Evolutionary conservation across 192 early-diverging fungal genomes (phyloP), one percentile per base, ranked within the genome.

Genomic region (Dissophora globulifera): DNA sequence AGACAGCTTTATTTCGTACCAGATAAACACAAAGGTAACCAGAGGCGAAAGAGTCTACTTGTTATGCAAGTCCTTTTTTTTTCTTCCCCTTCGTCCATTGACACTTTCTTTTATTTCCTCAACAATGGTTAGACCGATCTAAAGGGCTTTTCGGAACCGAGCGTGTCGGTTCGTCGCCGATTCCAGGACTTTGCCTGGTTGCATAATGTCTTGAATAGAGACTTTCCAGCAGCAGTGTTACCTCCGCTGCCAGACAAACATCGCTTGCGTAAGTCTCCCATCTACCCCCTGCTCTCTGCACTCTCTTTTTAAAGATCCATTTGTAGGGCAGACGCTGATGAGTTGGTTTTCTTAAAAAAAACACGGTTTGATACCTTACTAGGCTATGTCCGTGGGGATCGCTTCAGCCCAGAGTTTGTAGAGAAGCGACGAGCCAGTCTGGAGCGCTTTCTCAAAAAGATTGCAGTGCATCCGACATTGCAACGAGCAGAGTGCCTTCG

Each of bases 161-260:
- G 85, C 43, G 83, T 88, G 25, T 84, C 88, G 29, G 87, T 97
- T 7, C 87, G 96, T 46, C 87, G 96, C 54, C 86, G 97, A 67
- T 99, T 93, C 81, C 94, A 94, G 69, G 96, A 99, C 74, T 99
- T 99, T 88, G 89, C 89, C 10, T 94, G 90, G 91, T 86, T 99
- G 43, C 85, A 96, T 66, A 82, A 85, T 51, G 86, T 88, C 45
- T 83, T 99, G 41, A 61, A 60, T 33, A 83, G 87, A 33, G 92
- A 94, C 78, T 93, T 85, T 78, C 86, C 93, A 8, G 90, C 92
- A 6, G 91, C 91, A 43, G 92, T 96, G 27, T 62, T 96, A 0
- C 95, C 95, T 53, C 94, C 95, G 9, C 72, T 97, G 19, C 97
- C 97, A 7, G 96, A 92, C 29, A 95, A 94, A 76, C 93, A 94